Conservation (phyloP, 1,139 yeast species). For the Groenewaldozyma sp. region DNA sequence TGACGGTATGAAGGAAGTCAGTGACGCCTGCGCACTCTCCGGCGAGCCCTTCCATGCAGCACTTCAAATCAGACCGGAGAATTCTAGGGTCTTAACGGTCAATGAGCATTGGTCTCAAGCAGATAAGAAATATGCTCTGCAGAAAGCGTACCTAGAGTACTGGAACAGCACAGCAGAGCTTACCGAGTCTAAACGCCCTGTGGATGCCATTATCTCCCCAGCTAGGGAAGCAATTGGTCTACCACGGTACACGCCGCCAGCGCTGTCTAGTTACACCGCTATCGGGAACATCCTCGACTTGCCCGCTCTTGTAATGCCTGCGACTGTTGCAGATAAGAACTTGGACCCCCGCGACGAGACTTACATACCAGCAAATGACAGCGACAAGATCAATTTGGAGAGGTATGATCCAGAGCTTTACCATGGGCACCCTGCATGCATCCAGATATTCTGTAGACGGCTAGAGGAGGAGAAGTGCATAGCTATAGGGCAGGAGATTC, state of each 20-base stretch:
- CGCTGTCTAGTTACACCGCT: constrained; percentile 44
- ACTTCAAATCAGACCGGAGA: constrained; percentile 17
- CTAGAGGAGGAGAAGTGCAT: too few relatives aligned
- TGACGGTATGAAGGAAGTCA: constrained; percentile 40
- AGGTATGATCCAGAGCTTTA: constrained; percentile 4
- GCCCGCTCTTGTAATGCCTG: constrained; percentile 43
- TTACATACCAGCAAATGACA: not conserved
- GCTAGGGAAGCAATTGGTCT: constrained; percentile 57
- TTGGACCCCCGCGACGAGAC: not conserved
- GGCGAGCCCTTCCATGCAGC: constrained; percentile 38
- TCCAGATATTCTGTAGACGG: too few relatives aligned
- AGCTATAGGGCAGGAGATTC: too few relatives aligned
- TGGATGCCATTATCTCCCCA: constrained; percentile 64
- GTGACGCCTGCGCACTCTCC: constrained; percentile 26
- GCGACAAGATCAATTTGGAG: not conserved
- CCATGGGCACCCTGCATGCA: too few relatives aligned
- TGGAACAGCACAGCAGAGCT: too few relatives aligned
- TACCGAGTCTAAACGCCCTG: constrained; percentile 45
- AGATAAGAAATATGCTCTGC: constrained; percentile 1
- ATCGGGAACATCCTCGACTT: constrained; percentile 45
- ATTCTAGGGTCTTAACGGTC: constrained; percentile 17
- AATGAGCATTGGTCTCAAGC: constrained; percentile 16
- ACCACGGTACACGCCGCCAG: constrained; percentile 67
- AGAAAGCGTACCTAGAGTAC: constrained; percentile 4
- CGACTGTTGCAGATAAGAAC: not conserved